phyloP scores from a whole-genome alignment of 75 land plant genomes.

The Pinus taeda region DNA sequence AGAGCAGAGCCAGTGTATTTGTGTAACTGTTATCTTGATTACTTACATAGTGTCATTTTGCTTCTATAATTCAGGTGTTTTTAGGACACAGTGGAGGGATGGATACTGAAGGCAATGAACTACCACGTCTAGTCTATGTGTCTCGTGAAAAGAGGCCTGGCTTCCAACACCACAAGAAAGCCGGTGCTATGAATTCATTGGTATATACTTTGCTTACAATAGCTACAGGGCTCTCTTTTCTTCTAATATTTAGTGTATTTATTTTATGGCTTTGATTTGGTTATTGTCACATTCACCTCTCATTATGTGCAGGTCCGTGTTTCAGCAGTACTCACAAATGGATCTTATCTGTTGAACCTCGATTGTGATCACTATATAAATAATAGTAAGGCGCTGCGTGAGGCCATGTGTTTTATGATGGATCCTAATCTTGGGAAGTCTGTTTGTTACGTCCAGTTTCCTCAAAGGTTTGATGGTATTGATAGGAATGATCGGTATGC shows the following conservation, averaged over 20 bases:
- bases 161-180: constrained; percentile 77
- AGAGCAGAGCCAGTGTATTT: neutral
- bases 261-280: neutral
- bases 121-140: constrained; percentile 80
- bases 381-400: constrained; percentile 95
- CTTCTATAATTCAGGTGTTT: constrained; percentile 24
- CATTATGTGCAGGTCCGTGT: constrained; percentile 74
- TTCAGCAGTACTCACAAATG: constrained; percentile 96
- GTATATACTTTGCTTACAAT: constrained; percentile 10
- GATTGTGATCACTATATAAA: constrained; percentile 99
- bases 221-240: constrained; percentile 10
- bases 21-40: neutral
- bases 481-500: constrained; percentile 87
- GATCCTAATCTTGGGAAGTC: constrained; percentile 89
- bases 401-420: constrained; percentile 96
- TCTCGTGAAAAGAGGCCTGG: constrained; percentile 44
- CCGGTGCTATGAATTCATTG: constrained; percentile 63
- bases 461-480: constrained; percentile 97
- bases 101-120: constrained; percentile 40
- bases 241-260: neutral
- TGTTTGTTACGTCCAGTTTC: constrained; percentile 97
- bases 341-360: constrained; percentile 78
- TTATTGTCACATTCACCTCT: neutral
- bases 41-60: neutral
- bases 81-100: constrained; percentile 44